These are phyloP conservation scores for Candida takata DNA, from an alignment of 805 yeast genomes.

Conservation along the genomic window DNA sequence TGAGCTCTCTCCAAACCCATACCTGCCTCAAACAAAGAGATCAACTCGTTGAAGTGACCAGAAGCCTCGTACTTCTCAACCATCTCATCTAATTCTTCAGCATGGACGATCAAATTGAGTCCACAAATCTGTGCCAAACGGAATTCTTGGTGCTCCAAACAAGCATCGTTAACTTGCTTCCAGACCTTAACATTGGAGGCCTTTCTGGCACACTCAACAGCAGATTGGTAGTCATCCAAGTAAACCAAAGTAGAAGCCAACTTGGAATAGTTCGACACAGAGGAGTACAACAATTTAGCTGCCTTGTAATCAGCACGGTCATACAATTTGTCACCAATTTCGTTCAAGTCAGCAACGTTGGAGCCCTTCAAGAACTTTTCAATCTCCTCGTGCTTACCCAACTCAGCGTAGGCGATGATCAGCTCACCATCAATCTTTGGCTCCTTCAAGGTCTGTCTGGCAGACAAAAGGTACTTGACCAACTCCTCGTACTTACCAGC, in stretches of 20 bases:
- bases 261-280: slow-evolving; percentile 89
- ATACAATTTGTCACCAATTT: slow-evolving; percentile 86
- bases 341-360: slow-evolving; percentile 88
- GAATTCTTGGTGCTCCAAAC: slow-evolving; percentile 92
- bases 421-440: slow-evolving; percentile 90
- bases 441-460: slow-evolving; percentile 86
- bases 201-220: slow-evolving; percentile 98
- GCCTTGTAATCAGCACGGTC: slow-evolving; percentile 81
- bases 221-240: slow-evolving; percentile 87
- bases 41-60: slow-evolving; percentile 89
- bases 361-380: slow-evolving; percentile 78
- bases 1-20: slow-evolving; percentile 96
- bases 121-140: slow-evolving; percentile 98
- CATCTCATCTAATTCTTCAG: slow-evolving; percentile 90
- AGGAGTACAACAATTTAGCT: slow-evolving; percentile 80
- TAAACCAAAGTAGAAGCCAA: slow-evolving; percentile 94
- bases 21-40: slow-evolving; percentile 91
- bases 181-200: slow-evolving; percentile 91
- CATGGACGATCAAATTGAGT: slow-evolving; percentile 91
- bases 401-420: slow-evolving; percentile 77
- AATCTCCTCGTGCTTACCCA: slow-evolving; percentile 70
- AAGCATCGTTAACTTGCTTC: slow-evolving; percentile 96
- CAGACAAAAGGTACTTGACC: slow-evolving; percentile 80
- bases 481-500: slow-evolving; percentile 96
- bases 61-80: slow-evolving; percentile 80